Conservation (phyloP, 129 eudicot genomes). For the Rutidosis leptorrhynchoides region DNA sequence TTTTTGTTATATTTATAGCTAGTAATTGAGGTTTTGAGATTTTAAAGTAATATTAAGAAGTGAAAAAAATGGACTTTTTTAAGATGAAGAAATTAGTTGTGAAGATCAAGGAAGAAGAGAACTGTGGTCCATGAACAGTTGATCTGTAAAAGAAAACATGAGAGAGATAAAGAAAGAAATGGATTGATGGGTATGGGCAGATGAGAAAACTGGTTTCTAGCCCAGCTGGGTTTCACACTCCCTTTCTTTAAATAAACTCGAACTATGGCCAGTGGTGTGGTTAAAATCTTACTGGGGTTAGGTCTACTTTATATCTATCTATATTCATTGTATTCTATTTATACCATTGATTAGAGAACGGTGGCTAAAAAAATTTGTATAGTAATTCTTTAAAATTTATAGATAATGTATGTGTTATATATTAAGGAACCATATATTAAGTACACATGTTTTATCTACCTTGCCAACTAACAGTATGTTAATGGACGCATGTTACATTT, state of each 20-base stretch:
- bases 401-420: no score
- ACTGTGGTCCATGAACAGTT: constrained; percentile 6
- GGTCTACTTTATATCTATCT: background rate
- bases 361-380: no score
- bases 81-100: constrained; percentile 12
- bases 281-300: constrained; percentile 26
- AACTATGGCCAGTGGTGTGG: constrained; percentile 16
- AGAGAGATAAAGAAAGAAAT: background rate
- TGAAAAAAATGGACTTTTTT: background rate
- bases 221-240: constrained; percentile 26
- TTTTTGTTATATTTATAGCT: background rate
- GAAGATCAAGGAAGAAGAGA: constrained; percentile 22
- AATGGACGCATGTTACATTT: no score
- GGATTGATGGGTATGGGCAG: constrained; percentile 5
- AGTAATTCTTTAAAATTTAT: no score
- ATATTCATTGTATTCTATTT: no score
- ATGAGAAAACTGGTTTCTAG: constrained; percentile 22
- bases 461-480: no score
- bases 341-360: background rate
- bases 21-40: background rate
- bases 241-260: constrained; percentile 31
- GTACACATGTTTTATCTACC: no score
- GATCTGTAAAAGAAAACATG: constrained; percentile 5
- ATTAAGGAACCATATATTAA: no score
- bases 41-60: background rate